Base-by-base conservation (phyloP, 345 rosid species). In the Noccaea caerulescens region DNA sequence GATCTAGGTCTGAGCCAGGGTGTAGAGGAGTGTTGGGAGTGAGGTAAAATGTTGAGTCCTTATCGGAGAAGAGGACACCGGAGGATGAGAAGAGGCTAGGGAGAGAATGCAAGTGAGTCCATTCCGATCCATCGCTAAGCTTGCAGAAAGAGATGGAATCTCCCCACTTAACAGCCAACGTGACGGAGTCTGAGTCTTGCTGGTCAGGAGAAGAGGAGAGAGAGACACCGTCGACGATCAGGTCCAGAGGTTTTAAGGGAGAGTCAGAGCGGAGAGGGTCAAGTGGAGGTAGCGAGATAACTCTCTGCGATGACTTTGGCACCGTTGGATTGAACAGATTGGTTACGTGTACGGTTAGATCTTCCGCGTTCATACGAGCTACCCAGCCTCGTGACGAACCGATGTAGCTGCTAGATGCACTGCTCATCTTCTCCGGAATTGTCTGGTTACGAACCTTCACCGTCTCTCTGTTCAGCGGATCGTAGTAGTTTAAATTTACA, bases 131-230 rank as follows among this genome's bases (percentile, higher is more conserved):
- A 49, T 18, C 18, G 51, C 30, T 10, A 8, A 49, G 53, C 18
- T 34, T 33, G 34, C 60, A 55, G 58, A 54, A 33, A 7, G 60
- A 55, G 60, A 55, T 55, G 41, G 60, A 55, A 16, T 32, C 2
- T 4, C 1, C 7, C 60, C 60, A 55, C 60, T 55, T 55, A 14
- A 55, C 2, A 30, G 53, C 53, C 11, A 49, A 49, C 10, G 53
- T 49, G 30, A 49, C 53, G 30, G 53, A 49, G 30, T 49, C 53
- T 1, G 53, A 49, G 53, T 49, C 52, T 47, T 47, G 52, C 7
- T 23, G 11, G 59, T 54, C 20, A 13, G 60, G 60, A 55, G 42
- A 55, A 32, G 60, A 33, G 60, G 60, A 55, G 42, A 55, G 60
- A 18, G 53, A 18, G n/a, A n/a, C n/a, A n/a, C n/a, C n/a, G n/a